These are phyloP conservation scores for Lactuca sativa DNA, from an alignment of 129 eudicot species.

Conservation along the genomic window DNA sequence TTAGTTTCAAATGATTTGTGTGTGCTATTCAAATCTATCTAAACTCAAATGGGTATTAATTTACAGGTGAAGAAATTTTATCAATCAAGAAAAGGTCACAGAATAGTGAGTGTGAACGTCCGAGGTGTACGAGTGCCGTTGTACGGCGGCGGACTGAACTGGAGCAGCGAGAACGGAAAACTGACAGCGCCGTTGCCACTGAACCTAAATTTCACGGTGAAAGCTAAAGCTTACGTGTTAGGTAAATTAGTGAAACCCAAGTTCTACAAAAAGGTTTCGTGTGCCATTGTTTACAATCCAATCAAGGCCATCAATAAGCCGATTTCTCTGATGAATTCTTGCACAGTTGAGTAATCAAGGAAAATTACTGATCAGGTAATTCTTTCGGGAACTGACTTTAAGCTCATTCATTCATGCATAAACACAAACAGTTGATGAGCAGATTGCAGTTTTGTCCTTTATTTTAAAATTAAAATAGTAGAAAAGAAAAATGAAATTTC, in stretches of 20 bases:
- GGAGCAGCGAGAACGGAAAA: constrained; percentile 54
- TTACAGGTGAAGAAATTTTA: constrained; percentile 66
- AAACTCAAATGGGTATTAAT: not conserved
- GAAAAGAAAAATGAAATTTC: constrained; percentile 1
- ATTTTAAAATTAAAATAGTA: not conserved
- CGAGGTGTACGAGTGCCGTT: constrained; percentile 55
- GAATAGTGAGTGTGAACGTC: constrained; percentile 49
- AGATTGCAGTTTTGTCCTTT: constrained; percentile 9
- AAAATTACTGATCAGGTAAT: not conserved
- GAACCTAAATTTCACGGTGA: constrained; percentile 52
- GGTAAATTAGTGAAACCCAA: constrained; percentile 80
- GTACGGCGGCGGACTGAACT: constrained; percentile 66
- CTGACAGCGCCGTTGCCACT: constrained; percentile 59
- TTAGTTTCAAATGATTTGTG: not conserved
- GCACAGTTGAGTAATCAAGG: constrained; percentile 44
- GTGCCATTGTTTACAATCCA: constrained; percentile 61
- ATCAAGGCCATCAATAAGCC: constrained; percentile 46
- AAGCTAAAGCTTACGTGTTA: constrained; percentile 71
- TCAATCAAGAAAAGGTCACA: constrained; percentile 72
- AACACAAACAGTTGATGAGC: constrained; percentile 16
- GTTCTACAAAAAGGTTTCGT: constrained; percentile 54
- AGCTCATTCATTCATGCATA: constrained; percentile 16
- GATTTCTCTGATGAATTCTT: constrained; percentile 49
- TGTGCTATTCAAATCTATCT: not conserved
- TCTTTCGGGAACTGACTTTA: not conserved